Base-by-base conservation (phyloP, 1,139 yeast genomes). In the Diutina catenulata region DNA sequence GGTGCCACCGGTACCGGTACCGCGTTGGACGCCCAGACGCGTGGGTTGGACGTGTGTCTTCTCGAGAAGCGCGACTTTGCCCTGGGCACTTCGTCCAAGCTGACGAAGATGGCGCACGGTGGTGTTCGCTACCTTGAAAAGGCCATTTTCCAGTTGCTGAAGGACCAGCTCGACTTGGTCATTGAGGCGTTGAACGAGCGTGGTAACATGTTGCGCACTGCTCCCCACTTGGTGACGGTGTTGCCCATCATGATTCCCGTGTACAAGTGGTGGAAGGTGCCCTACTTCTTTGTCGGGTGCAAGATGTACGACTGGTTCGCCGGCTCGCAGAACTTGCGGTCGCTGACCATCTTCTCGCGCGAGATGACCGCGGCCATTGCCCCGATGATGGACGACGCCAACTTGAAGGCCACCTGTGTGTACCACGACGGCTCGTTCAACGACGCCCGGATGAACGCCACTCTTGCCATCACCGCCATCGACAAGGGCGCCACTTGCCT, bases 41-140 rank as follows among this genome's bases (percentile, higher is more conserved):
- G 97, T 57, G 96, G 96, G 27, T 73, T 87, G 48, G 82, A 84
- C 53, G 95, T 87, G 36, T 86, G 94, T 41, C 60, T 88, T 43
- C 70, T 88, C 44, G 97, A 88, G 59, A 80, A 80, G 53, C 76
- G 76, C 47, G 97, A 88, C 62, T 88, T 81, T 55, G 94, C 95
- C 9, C 68, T 87, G 10, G 96, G 95, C 36, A 88, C 97, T 13
- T 82, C 95, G 4, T 86, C 95, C 24, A 80, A 88, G 52, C 82
- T 94, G n/a, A 88, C 97, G 40, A 88, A 88, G 62, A 83, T 88
- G 78, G 95, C 95, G 35, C 97, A 88, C 56, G 97, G 97, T 47
- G 97, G 97, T 54, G 96, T 88, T 39, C 71, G 97, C 52, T 88
- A 88, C 60, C 72, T 88, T 54, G 97, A 88, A 59, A 88, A 88